A percentile compares a stretch with the other conserved stretches of the same genome.
Evolutionary conservation across 164 flowering plant genomes (phyloP).

Genomic region (Berberis thunbergii): DNA sequence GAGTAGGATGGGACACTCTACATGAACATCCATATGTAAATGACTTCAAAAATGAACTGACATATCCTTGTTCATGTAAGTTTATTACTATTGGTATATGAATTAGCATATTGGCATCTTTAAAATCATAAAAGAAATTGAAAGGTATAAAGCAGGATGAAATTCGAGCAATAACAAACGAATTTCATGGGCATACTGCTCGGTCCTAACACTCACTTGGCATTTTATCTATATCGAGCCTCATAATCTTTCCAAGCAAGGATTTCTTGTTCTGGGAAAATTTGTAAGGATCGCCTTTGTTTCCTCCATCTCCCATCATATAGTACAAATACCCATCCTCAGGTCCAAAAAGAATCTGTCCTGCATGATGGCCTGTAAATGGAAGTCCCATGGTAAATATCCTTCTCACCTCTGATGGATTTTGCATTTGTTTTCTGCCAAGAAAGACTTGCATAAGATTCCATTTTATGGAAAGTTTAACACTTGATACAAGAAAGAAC

Average conservation of each 20-base stretch:
- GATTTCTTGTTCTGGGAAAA: slow-evolving; percentile 90
- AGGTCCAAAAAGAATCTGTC: slow-evolving; percentile 92
- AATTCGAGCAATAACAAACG: slow-evolving; percentile 2
- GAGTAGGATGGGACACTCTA: not conserved
- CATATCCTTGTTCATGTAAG: not conserved
- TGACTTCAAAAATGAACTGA: not conserved
- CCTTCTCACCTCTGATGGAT: slow-evolving; percentile 77
- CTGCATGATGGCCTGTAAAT: slow-evolving; percentile 73
- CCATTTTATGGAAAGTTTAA: slow-evolving; percentile 1
- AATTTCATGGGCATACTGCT: not conserved
- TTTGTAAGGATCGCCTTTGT: slow-evolving; percentile 61
- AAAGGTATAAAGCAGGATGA: not conserved
- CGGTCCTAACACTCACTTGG: slow-evolving; percentile 50
- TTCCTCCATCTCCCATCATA: slow-evolving; percentile 98
- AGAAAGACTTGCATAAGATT: slow-evolving; percentile 6
- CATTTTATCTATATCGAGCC: slow-evolving; percentile 66
- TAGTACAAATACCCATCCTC: slow-evolving; percentile 76
- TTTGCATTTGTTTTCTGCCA: slow-evolving; percentile 55
- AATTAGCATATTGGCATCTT: not conserved
- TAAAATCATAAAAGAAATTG: not conserved
- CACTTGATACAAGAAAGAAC: not conserved
- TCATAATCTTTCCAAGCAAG: slow-evolving; percentile 87
- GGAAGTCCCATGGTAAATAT: slow-evolving; percentile 94
- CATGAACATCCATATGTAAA: no score
- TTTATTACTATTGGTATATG: not conserved